phyloP scores from a whole-genome alignment of 2,329 filamentous ascomycete species.

The Fusarium nematophilum region DNA sequence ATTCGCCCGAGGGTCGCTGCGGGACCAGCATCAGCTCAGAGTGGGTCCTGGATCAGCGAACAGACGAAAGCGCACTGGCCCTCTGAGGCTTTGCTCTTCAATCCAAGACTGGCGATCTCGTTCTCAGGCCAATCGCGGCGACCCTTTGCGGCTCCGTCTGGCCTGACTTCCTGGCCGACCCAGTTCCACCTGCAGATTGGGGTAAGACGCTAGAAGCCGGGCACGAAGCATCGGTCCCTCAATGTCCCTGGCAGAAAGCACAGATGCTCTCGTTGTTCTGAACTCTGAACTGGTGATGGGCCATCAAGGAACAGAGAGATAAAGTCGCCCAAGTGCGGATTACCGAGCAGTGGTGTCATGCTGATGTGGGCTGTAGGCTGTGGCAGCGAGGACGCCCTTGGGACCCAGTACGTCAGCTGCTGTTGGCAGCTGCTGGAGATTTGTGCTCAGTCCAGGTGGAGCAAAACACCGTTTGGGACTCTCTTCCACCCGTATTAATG shows the following conservation, averaged over 20 bases:
- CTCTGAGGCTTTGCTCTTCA: conserved; percentile 27
- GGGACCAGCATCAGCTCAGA: conserved; percentile 33
- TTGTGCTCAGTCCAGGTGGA: conserved; percentile 5
- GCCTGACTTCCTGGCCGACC: conserved; percentile 17
- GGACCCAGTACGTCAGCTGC: not conserved
- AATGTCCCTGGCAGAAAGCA: conserved; percentile 14
- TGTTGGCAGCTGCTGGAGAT: conserved; percentile 1
- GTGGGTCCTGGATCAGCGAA: conserved; percentile 29
- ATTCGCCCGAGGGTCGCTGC: conserved; percentile 28
- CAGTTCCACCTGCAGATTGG: conserved; percentile 34
- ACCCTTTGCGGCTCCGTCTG: conserved; percentile 15
- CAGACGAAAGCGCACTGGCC: conserved; percentile 25
- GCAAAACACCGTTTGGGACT: not conserved
- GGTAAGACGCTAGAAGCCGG: conserved; percentile 40
- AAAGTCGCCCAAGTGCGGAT: conserved; percentile 13
- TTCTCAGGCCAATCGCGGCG: conserved; percentile 25
- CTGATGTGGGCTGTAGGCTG: not conserved
- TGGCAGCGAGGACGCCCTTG: not conserved
- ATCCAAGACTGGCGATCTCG: conserved; percentile 21
- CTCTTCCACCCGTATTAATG: conserved; percentile 4
- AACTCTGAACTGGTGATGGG: conserved; percentile 13
- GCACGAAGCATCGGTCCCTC: conserved; percentile 21
- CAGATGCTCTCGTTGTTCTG: conserved; percentile 2
- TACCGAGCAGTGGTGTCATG: conserved; percentile 16
- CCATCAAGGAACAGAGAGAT: not conserved